Conservation (phyloP, 2,329 filamentous ascomycete species). For the Diaporthe sp. region DNA sequence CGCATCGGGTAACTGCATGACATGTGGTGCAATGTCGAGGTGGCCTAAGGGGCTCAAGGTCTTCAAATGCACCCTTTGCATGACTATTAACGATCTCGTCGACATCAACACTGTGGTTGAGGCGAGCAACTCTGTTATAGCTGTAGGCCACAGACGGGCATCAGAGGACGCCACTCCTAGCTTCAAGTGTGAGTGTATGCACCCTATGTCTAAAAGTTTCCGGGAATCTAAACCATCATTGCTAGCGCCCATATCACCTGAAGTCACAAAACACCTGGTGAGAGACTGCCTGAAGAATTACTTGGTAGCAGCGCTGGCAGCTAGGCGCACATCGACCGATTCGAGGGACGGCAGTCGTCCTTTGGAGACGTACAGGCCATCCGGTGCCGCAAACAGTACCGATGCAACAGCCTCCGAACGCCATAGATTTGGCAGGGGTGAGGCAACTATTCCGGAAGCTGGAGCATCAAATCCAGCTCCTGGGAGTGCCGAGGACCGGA, state of each 20-base stretch:
- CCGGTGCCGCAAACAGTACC: not conserved
- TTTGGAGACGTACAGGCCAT: conserved; percentile 13
- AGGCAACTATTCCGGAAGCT: conserved; percentile 25
- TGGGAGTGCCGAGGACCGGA: conserved; percentile 44
- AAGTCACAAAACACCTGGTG: conserved; percentile 68
- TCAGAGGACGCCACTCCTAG: conserved; percentile 41
- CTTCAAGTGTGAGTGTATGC: conserved; percentile 30
- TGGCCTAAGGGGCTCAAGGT: conserved; percentile 81
- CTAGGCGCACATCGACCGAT: conserved; percentile 30
- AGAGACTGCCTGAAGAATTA: conserved; percentile 55
- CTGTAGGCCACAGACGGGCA: conserved; percentile 20
- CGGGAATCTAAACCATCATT: conserved; percentile 16
- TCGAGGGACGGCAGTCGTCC: conserved; percentile 31
- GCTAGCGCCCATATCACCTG: conserved; percentile 63
- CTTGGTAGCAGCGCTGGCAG: conserved; percentile 47
- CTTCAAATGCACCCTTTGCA: conserved; percentile 86
- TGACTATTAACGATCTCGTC: conserved; percentile 84
- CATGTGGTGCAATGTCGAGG: conserved; percentile 83
- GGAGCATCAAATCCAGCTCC: conserved; percentile 26
- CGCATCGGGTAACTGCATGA: conserved; percentile 83
- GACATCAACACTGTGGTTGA: conserved; percentile 34
- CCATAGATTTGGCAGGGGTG: not conserved
- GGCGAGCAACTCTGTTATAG: conserved; percentile 22
- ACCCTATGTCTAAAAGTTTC: not conserved
- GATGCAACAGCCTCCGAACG: not conserved